Base-by-base conservation (phyloP, 306 rosid species). In the Arachis stenosperma region DNA sequence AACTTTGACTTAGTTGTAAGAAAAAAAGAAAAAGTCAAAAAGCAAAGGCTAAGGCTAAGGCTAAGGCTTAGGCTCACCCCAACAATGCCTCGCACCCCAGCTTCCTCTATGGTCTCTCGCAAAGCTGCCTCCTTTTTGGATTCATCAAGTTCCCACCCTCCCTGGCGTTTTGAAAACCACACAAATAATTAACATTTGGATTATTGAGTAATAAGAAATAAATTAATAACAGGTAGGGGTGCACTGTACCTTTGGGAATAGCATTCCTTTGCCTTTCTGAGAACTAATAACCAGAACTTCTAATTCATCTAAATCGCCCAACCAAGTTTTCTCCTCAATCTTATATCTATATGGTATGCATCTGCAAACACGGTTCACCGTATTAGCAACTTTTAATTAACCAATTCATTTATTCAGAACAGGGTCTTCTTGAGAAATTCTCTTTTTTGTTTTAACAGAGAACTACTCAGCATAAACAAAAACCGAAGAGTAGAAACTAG, bases 61-160 rank as follows among this genome's bases (percentile, higher is more conserved):
- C 11, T 43, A 5, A 8, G 10, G 10, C 12, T 10, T 51, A 2
- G 27, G 27, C 27, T 22, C 9, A 93, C 98, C 96, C 74, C 88
- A 60, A 93, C 80, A 76, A 75, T 77, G 81, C 98, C 98, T 74
- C 81, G 65, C 2, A 93, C 98, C 42, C 98, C 98, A 9, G 98
- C 98, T 86, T 93, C 98, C 57, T 93, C 98, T 8, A 93, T 51
- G 55, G 93, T 90, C 76, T 93, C 98, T 61, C 98, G 67, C 60
- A 80, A 61, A 76, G 98, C 98, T 53, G 98, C 98, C 81, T 88
- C 92, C 80, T 81, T 88, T 70, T 83, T 91, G 22, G 97, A 86
- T 84, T 93, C 97, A 55, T 93, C 98, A 13, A 67, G 29, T 71
- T 93, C 98, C 98, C 98, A 93, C 2, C 98, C 98, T 83, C 98